Base-by-base conservation (phyloP, 345 rosid species). In the Eutrema yunnanense region DNA sequence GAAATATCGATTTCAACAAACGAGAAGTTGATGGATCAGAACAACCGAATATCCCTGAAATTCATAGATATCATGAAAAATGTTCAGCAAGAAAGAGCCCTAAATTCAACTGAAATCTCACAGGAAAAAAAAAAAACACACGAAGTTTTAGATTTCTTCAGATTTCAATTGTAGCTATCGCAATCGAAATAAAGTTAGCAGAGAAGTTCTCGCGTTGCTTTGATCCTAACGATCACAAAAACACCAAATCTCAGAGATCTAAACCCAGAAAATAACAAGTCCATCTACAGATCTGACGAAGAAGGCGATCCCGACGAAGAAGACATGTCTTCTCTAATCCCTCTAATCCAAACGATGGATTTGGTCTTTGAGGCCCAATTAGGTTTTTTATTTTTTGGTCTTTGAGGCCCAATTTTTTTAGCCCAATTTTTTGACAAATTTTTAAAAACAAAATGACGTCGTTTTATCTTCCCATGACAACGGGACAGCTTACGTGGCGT, bases 241-340 rank as follows among this genome's bases (percentile, higher is more conserved):
- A 30, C 34, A 71, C 11, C 33, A 52, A 72, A 63, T 62, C 69
- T 43, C 9, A 72, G 69, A 72, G 69, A 72, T 62, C 76, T 62
- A 52, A 49, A 43, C 14, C 14, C 14, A 62, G 26, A 22, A 22
- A 71, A 62, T 41, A 2, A 12, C 9, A 42, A 48, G 26, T 22
- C 8, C 33, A 43, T 43, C 48, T 43, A 43, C 6, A 43, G 29
- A 48, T 48, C 29, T 48, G 19, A 48, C n/a, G n/a, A n/a, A n/a
- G n/a, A n/a, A n/a, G n/a, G n/a, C n/a, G n/a, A n/a, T n/a, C n/a
- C n/a, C n/a, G n/a, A n/a, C n/a, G n/a, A n/a, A n/a, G n/a, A n/a
- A n/a, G n/a, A n/a, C n/a, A n/a, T n/a, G n/a, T n/a, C n/a, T n/a
- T n/a, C n/a, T n/a, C n/a, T n/a, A n/a, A n/a, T n/a, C n/a, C n/a